Evolutionary conservation across 768 basidiomycete genomes (phyloP).

Genomic region (Termitomyces heimii): DNA sequence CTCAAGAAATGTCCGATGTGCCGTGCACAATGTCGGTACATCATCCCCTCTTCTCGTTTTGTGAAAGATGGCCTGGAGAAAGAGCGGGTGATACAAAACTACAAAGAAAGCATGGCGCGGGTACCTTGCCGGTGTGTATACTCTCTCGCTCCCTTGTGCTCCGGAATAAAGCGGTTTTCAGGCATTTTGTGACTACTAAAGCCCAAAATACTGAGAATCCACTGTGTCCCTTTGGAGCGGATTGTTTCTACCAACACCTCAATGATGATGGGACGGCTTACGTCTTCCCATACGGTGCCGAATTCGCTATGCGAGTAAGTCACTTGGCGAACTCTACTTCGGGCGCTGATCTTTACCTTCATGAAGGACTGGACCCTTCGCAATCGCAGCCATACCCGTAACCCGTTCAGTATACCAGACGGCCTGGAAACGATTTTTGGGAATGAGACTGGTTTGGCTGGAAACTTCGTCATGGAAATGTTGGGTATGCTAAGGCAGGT

Average conservation of each 20-base stretch:
- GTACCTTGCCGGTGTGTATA: slow-evolving; percentile 58
- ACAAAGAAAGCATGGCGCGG: slow-evolving; percentile 69
- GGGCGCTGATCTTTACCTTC: background rate
- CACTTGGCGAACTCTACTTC: background rate
- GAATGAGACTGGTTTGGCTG: slow-evolving; percentile 1
- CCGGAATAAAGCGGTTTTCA: slow-evolving; percentile 17
- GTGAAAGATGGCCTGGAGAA: slow-evolving; percentile 53
- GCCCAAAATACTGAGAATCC: slow-evolving; percentile 32
- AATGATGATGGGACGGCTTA: slow-evolving; percentile 61
- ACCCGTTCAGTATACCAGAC: background rate
- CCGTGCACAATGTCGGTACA: slow-evolving; percentile 57
- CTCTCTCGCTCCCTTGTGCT: background rate
- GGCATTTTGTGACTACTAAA: slow-evolving; percentile 57
- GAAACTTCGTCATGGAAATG: slow-evolving; percentile 12
- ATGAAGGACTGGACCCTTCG: background rate
- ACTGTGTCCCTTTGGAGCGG: slow-evolving; percentile 72
- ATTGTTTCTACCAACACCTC: slow-evolving; percentile 76
- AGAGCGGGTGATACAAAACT: slow-evolving; percentile 41
- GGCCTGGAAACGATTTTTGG: background rate
- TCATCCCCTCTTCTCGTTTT: slow-evolving; percentile 70
- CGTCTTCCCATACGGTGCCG: slow-evolving; percentile 49
- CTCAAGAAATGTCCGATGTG: slow-evolving; percentile 81
- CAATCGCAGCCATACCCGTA: background rate
- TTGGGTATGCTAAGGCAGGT: slow-evolving; percentile 12
- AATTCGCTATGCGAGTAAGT: slow-evolving; percentile 47